phyloP scores from a whole-genome alignment of 1,284 basidiomycete genomes.

The Butyriboletus regius region DNA sequence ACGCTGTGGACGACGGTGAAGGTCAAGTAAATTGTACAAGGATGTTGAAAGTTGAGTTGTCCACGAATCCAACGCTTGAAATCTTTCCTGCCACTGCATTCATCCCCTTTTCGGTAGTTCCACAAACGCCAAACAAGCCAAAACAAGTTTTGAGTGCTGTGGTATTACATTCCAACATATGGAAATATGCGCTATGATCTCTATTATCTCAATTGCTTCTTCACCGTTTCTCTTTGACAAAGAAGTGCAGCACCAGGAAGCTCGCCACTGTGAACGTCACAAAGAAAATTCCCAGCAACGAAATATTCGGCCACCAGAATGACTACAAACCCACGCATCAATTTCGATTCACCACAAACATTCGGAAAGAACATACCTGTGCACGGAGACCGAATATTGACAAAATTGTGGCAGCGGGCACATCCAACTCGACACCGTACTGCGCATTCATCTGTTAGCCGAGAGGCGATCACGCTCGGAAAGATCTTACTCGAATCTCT shows the following conservation, averaged over 20 bases:
- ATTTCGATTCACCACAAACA: background rate
- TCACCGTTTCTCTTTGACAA: constrained; percentile 84
- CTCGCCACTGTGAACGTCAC: constrained; percentile 66
- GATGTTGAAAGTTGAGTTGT: background rate
- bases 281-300: constrained; percentile 77
- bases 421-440: constrained; percentile 90
- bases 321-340: constrained; percentile 45
- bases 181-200: background rate
- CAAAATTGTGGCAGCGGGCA: constrained; percentile 87
- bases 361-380: constrained; percentile 42
- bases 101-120: constrained; percentile 5
- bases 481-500: constrained; percentile 68
- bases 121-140: constrained; percentile 25
- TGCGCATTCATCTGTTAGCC: constrained; percentile 30
- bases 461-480: background rate
- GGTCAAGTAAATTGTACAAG: constrained; percentile 7
- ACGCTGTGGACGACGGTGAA: constrained; percentile 5
- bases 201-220: constrained; percentile 1
- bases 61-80: constrained; percentile 7
- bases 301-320: constrained; percentile 93
- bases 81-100: background rate
- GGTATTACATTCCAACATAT: background rate
- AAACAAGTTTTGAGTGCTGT: constrained; percentile 6
- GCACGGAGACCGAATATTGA: constrained; percentile 84
- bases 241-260: constrained; percentile 76